These are phyloP conservation scores for Linum usitatissimum DNA, from an alignment of 345 rosid species.

Conservation along the genomic window DNA sequence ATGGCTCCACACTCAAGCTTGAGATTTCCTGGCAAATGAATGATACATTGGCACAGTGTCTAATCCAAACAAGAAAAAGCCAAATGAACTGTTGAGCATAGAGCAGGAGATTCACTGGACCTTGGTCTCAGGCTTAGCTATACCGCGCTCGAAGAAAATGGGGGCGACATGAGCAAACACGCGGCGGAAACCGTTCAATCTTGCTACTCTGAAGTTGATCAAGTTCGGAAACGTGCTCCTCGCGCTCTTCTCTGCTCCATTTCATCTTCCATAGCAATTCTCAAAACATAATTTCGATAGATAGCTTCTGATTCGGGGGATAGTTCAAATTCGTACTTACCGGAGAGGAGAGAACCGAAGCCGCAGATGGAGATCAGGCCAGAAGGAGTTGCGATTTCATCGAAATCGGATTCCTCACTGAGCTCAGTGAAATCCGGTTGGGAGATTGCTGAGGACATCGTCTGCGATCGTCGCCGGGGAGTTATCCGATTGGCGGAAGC, in stretches of 20 bases:
- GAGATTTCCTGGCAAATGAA: slow-evolving; percentile 64
- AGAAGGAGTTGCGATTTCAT: slow-evolving; percentile 35
- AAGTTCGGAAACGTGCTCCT: slow-evolving; percentile 81
- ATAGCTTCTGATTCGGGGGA: neutral
- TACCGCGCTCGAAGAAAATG: slow-evolving; percentile 86
- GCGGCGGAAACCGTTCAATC: slow-evolving; percentile 64
- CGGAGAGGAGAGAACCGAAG: slow-evolving; percentile 93
- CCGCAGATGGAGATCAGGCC: slow-evolving; percentile 79
- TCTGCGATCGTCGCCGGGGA: slow-evolving; percentile 17
- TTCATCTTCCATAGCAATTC: neutral
- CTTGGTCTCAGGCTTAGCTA: slow-evolving; percentile 81
- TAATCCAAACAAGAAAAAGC: neutral
- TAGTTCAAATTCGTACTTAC: slow-evolving; percentile 24
- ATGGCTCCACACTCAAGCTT: slow-evolving; percentile 78
- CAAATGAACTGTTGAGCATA: neutral
- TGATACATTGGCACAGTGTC: no score
- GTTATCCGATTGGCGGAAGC: slow-evolving; percentile 8
- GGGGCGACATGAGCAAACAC: slow-evolving; percentile 79
- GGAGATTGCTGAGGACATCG: slow-evolving; percentile 10
- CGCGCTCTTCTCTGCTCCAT: slow-evolving; percentile 60
- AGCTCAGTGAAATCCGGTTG: slow-evolving; percentile 29
- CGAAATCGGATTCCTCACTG: slow-evolving; percentile 49
- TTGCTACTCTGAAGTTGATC: slow-evolving; percentile 67
- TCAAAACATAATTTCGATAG: neutral
- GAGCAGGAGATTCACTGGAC: slow-evolving; percentile 23